Conservation (phyloP, 164 flowering plant genomes). For the Aristolochia californica region DNA sequence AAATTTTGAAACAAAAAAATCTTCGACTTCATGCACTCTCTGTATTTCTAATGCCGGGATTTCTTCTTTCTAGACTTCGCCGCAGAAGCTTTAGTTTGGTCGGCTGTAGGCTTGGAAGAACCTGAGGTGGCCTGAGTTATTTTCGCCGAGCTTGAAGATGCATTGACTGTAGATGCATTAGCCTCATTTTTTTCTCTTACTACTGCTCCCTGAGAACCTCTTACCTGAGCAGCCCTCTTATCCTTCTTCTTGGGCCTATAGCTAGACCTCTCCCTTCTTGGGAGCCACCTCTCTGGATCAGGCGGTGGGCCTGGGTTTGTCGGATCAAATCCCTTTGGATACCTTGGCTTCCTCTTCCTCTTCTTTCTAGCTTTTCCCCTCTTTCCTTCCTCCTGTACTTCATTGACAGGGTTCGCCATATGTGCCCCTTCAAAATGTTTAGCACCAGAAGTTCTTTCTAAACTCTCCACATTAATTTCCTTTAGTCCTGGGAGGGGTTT, state of each 20-base stretch:
- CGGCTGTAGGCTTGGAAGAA: constrained; percentile 34
- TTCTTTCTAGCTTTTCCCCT: constrained; percentile 71
- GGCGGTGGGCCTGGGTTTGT: constrained; percentile 96
- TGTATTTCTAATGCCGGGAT: constrained; percentile 27
- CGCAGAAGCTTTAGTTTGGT: constrained; percentile 36
- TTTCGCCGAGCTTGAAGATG: constrained; percentile 22
- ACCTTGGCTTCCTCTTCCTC: constrained; percentile 93
- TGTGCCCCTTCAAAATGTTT: constrained; percentile 36
- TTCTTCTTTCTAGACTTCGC: constrained; percentile 72
- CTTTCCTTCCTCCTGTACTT: constrained; percentile 37
- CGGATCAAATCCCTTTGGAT: constrained; percentile 92
- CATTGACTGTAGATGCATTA: constrained; percentile 15
- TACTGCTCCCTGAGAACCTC: constrained; percentile 95
- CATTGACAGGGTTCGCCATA: constrained; percentile 19
- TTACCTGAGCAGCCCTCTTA: constrained; percentile 82
- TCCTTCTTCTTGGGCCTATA: constrained; percentile 93
- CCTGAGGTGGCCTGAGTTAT: constrained; percentile 32
- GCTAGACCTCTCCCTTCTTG: constrained; percentile 85
- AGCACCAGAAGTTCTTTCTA: constrained; percentile 87
- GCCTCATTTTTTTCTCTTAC: constrained; percentile 62
- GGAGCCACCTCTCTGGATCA: constrained; percentile 96
- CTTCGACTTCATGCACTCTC: not conserved
- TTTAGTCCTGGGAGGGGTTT: constrained; percentile 66
- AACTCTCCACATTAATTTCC: constrained; percentile 55
- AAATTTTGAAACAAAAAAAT: no score